phyloP scores from a whole-genome alignment of 495 filamentous ascomycete species.

The Penicillium lividum region DNA sequence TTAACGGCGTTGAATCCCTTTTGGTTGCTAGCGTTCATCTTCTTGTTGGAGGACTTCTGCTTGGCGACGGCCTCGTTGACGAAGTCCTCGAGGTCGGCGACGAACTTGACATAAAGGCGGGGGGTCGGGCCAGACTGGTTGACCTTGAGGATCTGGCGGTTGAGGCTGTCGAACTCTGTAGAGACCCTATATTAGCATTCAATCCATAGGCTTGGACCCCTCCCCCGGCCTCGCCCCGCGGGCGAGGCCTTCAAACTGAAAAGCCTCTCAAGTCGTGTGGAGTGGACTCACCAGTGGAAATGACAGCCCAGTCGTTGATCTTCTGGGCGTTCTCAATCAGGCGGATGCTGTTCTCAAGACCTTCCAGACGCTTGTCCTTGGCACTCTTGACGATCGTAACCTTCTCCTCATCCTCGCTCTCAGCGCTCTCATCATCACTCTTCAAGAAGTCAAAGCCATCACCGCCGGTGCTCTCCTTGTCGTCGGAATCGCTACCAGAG shows the following conservation, averaged over 20 bases:
- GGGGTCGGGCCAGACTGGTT: constrained; percentile 74
- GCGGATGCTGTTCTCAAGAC: constrained; percentile 84
- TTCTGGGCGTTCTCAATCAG: constrained; percentile 94
- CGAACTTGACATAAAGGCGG: constrained; percentile 87
- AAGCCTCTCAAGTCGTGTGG: neutral
- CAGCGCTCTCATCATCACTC: constrained; percentile 74
- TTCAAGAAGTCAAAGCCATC: constrained; percentile 74
- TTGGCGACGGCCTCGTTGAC: constrained; percentile 92
- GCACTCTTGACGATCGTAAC: constrained; percentile 89
- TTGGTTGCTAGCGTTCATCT: constrained; percentile 96
- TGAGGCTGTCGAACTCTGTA: constrained; percentile 95
- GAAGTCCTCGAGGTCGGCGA: constrained; percentile 92
- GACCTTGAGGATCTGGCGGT: constrained; percentile 81
- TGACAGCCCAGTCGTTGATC: constrained; percentile 95
- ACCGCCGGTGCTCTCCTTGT: constrained; percentile 62
- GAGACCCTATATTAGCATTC: constrained; percentile 23
- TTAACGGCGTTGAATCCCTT: constrained; percentile 95
- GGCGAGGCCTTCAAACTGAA: neutral
- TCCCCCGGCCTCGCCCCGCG: neutral
- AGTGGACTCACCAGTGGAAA: constrained; percentile 72
- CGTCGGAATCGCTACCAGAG: constrained; percentile 51
- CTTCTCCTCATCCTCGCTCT: constrained; percentile 79
- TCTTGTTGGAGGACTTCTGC: constrained; percentile 93
- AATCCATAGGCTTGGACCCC: constrained; percentile 1
- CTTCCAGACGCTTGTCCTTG: constrained; percentile 95